Evolutionary conservation across 2,329 filamentous ascomycete genomes (phyloP), one percentile per base, ranked within the genome.

Genomic region (Xylaria sp.): DNA sequence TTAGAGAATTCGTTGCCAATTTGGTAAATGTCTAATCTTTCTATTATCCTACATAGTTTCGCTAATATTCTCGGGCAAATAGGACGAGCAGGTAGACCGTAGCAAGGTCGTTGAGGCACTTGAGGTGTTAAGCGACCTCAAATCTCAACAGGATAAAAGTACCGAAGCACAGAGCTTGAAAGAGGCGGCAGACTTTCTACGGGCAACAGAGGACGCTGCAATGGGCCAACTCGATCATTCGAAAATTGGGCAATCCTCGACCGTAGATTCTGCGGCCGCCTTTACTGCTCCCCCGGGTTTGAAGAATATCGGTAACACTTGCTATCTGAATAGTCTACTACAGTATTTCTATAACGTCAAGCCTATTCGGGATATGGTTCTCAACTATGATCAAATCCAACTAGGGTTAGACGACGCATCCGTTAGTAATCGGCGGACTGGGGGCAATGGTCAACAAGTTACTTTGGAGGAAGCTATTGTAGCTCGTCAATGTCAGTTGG

Each of bases 251-350:
- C 48, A 44, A 29, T 29, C 47, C 16, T 29, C 10, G 1, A 51
- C 59, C 23, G 47, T 66, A 44, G 68, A 68, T 27, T 58, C 69
- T 53, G 64, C 75, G 2, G 76, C 77, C 16, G 76, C 83, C 64
- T 75, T 81, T 55, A 84, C 87, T 35, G 90, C 93, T 79, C 96
- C 96, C 0, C 92, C 97, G 25, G 96, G 96, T 0, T 86, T 98
- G 5, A 88, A 90, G 71, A 99, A 98, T 74, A 97, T 98, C 66
- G 94, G 96, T 68, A 99, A 99, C 76, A 99, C 97, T 0, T 99
- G 96, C 79, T 99, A 99, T 76, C 86, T 99, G 63, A 99, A 99
- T 83, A 98, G 95, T 81, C 87, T 99, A 58, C 85, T 99, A 10
- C 96, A 99, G 75, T 98, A 97, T 78, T 92, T 98, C 73, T 98